Evolutionary conservation across 176 grass and related monocot genomes (phyloP).

Genomic region (Aegilops tauschii): DNA sequence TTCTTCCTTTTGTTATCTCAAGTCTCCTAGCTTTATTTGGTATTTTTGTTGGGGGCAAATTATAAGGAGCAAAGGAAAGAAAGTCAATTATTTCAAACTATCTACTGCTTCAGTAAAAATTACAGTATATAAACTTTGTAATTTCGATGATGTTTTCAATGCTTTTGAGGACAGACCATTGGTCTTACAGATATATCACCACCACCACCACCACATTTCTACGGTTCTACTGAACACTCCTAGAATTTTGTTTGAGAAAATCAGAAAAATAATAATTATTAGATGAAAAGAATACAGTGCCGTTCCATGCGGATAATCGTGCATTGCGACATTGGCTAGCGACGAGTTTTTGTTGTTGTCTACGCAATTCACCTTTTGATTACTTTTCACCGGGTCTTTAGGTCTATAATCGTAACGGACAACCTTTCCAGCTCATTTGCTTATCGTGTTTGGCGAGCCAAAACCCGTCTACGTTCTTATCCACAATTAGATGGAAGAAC

Average conservation of each 20-base stretch:
- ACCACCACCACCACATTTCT: neutral
- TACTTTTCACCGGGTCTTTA: neutral
- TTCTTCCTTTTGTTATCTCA: neutral
- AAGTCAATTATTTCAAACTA: neutral
- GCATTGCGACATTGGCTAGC: neutral
- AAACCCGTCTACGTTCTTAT: neutral
- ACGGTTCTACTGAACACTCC: neutral
- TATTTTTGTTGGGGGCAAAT: neutral
- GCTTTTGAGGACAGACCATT: neutral
- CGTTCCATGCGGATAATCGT: neutral
- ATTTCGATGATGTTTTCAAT: neutral
- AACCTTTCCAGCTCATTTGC: neutral
- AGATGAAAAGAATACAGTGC: neutral
- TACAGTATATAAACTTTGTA: neutral
- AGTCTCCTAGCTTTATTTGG: neutral
- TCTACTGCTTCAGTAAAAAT: neutral
- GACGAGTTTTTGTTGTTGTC: neutral
- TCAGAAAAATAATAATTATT: neutral
- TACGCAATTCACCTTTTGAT: neutral
- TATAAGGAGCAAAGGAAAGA: neutral
- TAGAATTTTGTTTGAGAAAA: too few species aligned
- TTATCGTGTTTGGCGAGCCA: neutral
- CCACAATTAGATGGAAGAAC: neutral
- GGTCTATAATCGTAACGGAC: neutral
- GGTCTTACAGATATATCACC: neutral